Percentiles rank a stretch among this genome's conserved stretches.
phyloP scores from a whole-genome alignment of 805 yeast genomes.

The Ogataea methanolica region DNA sequence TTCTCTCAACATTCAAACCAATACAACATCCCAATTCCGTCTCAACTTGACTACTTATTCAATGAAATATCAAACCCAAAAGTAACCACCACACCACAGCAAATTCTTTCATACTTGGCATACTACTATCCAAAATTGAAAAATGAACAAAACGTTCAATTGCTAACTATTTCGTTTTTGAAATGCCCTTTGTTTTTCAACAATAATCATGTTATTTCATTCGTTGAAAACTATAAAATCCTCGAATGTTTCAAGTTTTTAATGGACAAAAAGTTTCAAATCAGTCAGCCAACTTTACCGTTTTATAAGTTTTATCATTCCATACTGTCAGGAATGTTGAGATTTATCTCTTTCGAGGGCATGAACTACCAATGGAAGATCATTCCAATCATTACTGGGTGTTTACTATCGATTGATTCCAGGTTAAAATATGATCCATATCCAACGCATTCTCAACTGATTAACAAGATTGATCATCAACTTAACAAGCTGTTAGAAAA shows the following conservation, averaged over 20 bases:
- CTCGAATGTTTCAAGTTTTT: slow-evolving; percentile 46
- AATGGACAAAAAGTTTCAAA: slow-evolving; percentile 39
- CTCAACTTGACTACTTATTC: slow-evolving; percentile 44
- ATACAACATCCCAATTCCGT: slow-evolving; percentile 16
- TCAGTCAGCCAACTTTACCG: slow-evolving; percentile 45
- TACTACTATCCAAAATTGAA: slow-evolving; percentile 49
- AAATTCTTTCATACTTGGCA: slow-evolving; percentile 41
- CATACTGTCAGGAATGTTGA: slow-evolving; percentile 31
- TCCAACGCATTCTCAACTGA: slow-evolving; percentile 22
- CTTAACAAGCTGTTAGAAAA: slow-evolving; percentile 10
- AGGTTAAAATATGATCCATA: slow-evolving; percentile 20
- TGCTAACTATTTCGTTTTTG: slow-evolving; percentile 41
- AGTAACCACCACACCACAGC: slow-evolving; percentile 21
- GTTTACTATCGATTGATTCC: slow-evolving; percentile 32
- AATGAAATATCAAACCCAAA: slow-evolving; percentile 40
- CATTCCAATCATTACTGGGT: slow-evolving; percentile 44
- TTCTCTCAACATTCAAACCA: background rate
- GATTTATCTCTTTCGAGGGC: slow-evolving; percentile 20
- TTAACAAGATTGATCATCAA: slow-evolving; percentile 17
- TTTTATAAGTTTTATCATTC: slow-evolving; percentile 40
- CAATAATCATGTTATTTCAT: slow-evolving; percentile 17
- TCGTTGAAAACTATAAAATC: slow-evolving; percentile 33
- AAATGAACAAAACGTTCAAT: slow-evolving; percentile 39
- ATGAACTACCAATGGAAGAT: slow-evolving; percentile 37
- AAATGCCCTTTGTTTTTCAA: slow-evolving; percentile 35